A percentile compares a stretch with the other conserved stretches of the same genome.
Conservation (phyloP, 2,329 filamentous ascomycete genomes). For the Cercospora brassicicola region DNA sequence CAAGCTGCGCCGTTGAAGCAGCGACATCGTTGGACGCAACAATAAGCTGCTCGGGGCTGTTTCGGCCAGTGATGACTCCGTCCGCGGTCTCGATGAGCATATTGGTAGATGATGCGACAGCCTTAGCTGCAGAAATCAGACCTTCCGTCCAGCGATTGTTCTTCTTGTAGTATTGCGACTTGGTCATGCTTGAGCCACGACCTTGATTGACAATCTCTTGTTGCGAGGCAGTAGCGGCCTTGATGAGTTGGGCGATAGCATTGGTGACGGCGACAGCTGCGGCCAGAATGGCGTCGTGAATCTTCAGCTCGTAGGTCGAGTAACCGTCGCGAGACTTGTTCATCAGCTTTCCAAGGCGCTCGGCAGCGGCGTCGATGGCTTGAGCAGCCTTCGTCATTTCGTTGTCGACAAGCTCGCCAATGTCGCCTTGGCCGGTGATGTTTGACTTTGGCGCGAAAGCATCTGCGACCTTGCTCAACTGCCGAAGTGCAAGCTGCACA, state of each 20-base stretch:
- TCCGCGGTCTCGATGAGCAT: constrained; percentile 97
- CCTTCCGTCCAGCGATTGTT: constrained; percentile 99
- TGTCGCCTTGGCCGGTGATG: constrained; percentile 74
- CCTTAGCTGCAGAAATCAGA: constrained; percentile 94
- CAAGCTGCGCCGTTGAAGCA: constrained; percentile 91
- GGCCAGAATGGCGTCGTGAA: constrained; percentile 92
- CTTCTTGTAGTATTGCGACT: constrained; percentile 98
- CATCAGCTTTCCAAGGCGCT: constrained; percentile 84
- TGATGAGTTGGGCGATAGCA: constrained; percentile 91
- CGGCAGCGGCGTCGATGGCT: constrained; percentile 88
- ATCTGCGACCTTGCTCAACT: constrained; percentile 89
- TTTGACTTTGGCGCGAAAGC: constrained; percentile 88
- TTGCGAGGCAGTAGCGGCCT: constrained; percentile 87
- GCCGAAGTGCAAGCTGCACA: constrained; percentile 89
- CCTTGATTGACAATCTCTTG: constrained; percentile 96
- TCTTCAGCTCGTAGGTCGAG: constrained; percentile 92
- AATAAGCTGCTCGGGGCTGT: constrained; percentile 94
- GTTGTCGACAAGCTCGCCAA: constrained; percentile 88
- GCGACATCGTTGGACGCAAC: constrained; percentile 97
- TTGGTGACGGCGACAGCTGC: constrained; percentile 91
- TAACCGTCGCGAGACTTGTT: constrained; percentile 96
- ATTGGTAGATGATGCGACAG: constrained; percentile 84
- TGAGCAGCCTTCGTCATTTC: constrained; percentile 93
- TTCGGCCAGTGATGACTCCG: constrained; percentile 86
- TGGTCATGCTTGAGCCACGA: constrained; percentile 69